Conservation (phyloP, 2,329 filamentous ascomycete species). For the Sporothrix globosa region DNA sequence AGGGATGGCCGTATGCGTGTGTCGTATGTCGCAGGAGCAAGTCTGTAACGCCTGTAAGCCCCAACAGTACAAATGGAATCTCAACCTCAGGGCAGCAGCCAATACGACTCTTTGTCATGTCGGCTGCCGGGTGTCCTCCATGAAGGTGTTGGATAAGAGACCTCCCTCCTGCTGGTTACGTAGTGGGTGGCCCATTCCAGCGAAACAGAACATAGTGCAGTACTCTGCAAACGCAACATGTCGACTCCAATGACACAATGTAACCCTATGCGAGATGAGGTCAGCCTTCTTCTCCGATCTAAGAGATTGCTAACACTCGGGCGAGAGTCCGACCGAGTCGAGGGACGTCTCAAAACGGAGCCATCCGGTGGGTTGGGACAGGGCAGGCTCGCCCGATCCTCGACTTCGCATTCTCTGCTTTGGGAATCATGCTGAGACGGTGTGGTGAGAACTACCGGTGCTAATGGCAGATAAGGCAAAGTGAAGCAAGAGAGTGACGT, state of each 20-base stretch:
- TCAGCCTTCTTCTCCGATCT: slow-evolving; percentile 9
- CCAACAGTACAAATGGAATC: slow-evolving; percentile 5
- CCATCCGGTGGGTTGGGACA: neutral
- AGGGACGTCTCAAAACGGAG: neutral
- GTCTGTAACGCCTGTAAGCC: neutral
- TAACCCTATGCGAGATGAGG: neutral
- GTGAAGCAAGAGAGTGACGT: neutral
- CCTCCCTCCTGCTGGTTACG: neutral
- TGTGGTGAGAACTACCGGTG: no score
- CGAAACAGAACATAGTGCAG: no score
- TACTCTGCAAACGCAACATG: neutral
- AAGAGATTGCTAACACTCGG: slow-evolving; percentile 26
- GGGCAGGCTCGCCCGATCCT: no score
- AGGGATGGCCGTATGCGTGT: neutral
- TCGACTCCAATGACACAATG: neutral
- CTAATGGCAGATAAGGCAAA: no score
- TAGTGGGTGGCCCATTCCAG: neutral
- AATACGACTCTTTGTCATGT: neutral
- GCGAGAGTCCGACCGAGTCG: slow-evolving; percentile 23
- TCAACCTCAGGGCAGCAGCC: neutral
- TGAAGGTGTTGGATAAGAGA: no score
- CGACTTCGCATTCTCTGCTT: no score
- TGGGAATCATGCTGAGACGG: no score
- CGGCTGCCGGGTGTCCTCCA: neutral
- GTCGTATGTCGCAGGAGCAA: neutral